Evolutionary conservation across 768 basidiomycete genomes (phyloP), one percentile per base, ranked within the genome.

Genomic region (Psilocybe azurescens): DNA sequence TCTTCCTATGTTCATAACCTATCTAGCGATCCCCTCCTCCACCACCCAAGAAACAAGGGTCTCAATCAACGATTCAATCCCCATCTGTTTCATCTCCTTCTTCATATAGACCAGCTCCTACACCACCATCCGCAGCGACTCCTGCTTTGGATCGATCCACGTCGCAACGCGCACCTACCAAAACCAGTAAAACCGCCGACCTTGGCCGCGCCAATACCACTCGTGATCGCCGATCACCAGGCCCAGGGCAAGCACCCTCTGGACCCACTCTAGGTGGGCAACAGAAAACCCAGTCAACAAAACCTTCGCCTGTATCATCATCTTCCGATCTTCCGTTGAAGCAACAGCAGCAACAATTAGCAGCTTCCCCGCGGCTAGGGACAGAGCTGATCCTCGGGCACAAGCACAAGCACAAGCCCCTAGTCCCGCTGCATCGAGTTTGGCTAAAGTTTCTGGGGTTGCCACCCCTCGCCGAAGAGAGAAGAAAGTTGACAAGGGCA

Each of bases 401-500:
- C 83, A 78, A 24, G 60, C 71, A 78, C 56, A 24, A 24, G 24
- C 24, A 2, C 86, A 85, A 48, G 79, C 83, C 29, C 86, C 82
- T 13, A 89, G 86, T 65, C 79, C 89, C 2, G 89, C 91, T 1
- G 86, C 84, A 0, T 77, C 86, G 36, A 88, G 80, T 69, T 74
- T 91, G 58, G 88, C 89, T 39, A 90, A 91, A 78, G 81, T 84
- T 3, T 77, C 86, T 1, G 88, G 88, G n/a, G 86, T 85, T 13
- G 90, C 93, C 8, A 95, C 94, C 0, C 93, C 94, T 11, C 79
- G 96, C 63, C 77, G 95, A 68, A 78, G 95, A 62, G 92, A 96
- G 76, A 95, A 95, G 81, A 90, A 93, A 80, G 86, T 88, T 59
- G 91, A 93, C 72, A 89, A 89, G 75, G 85, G 83, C 32, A 89